These are phyloP conservation scores for Penicillium oxalicum DNA, from an alignment of 2,329 filamentous ascomycete species.

Conservation along the genomic window DNA sequence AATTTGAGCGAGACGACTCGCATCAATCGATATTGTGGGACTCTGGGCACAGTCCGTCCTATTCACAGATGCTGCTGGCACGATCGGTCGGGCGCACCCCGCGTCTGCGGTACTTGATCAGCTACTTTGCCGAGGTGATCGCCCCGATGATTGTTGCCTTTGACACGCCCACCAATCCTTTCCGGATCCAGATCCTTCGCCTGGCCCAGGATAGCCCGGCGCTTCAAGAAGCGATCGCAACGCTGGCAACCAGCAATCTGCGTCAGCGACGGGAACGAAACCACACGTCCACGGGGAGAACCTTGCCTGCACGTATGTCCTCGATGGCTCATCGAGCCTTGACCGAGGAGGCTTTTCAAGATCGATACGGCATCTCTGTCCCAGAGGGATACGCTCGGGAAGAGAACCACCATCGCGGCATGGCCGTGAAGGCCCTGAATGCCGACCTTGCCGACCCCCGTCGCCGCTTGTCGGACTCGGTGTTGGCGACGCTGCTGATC, in stretches of 20 bases:
- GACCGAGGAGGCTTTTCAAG: slow-evolving; percentile 34
- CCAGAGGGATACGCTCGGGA: slow-evolving; percentile 61
- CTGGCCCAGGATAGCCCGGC: slow-evolving; percentile 72
- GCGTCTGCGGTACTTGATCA: slow-evolving; percentile 81
- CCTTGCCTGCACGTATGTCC: slow-evolving; percentile 45
- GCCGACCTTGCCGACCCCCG: slow-evolving; percentile 70
- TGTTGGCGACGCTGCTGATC: slow-evolving; percentile 78
- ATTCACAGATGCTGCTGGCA: slow-evolving; percentile 33
- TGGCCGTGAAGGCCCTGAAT: slow-evolving; percentile 78
- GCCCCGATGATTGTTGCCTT: slow-evolving; percentile 88
- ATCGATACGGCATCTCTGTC: slow-evolving; percentile 36
- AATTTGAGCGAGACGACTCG: slow-evolving; percentile 11
- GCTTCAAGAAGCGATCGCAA: slow-evolving; percentile 87
- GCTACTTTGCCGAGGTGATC: slow-evolving; percentile 90
- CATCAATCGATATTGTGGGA: slow-evolving; percentile 15
- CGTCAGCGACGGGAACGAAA: slow-evolving; percentile 65
- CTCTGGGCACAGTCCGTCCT: slow-evolving; percentile 25
- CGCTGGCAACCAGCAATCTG: slow-evolving; percentile 80
- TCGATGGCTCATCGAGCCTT: slow-evolving; percentile 42
- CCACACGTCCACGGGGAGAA: slow-evolving; percentile 50
- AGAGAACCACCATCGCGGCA: slow-evolving; percentile 77
- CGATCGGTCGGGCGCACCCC: slow-evolving; percentile 58
- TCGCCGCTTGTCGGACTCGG: slow-evolving; percentile 75
- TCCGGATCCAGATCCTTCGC: slow-evolving; percentile 72
- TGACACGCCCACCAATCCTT: slow-evolving; percentile 79